Evolutionary conservation across 495 filamentous ascomycete genomes (phyloP), one percentile per base, ranked within the genome.

Genomic region (Penicillium desertorum): DNA sequence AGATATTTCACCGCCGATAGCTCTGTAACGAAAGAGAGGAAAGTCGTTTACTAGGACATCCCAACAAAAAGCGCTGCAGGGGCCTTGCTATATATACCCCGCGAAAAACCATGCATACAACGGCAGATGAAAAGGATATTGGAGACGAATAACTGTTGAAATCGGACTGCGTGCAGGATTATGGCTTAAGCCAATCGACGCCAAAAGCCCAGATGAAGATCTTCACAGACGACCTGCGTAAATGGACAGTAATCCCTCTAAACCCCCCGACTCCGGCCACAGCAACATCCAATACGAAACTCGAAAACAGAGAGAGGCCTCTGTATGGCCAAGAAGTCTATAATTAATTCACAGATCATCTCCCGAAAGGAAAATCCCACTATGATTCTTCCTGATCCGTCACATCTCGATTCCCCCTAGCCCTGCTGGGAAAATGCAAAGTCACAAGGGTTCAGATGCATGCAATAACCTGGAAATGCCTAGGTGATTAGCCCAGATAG

Each of bases 241-340:
- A 61, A 66, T 39, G 16, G n/a, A 17, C n/a, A 39, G n/a, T 17
- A 8, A 17, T 63, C 47, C 60, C 64, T 59, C 42, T 49, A 48
- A 60, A 62, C 69, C 37, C 37, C 17, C 66, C 62, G 66, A 53
- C 54, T 58, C 62, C 25, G 32, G 63, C 56, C 58, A 43, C 30
- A 36, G 39, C n/a, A 47, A 9, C 36, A 19, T 20, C 16, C 53
- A 45, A 44, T 1, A 37, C 16, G 22, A 30, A 23, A 14, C 1
- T 5, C 22, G 12, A 43, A 53, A 12, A 39, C 10, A 6, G 16
- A 19, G n/a, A 17, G 22, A 22, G 34, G 39, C 12, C 12, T n/a
- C 6, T n/a, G 23, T n/a, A 29, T 46, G 23, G 23, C 17, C 14
- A n/a, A 7, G 2, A 22, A 45, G 5, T n/a, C 14, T 14, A 27